These are phyloP conservation scores for Aspergillus baeticus DNA, from an alignment of 495 filamentous ascomycete species.

Conservation along the genomic window DNA sequence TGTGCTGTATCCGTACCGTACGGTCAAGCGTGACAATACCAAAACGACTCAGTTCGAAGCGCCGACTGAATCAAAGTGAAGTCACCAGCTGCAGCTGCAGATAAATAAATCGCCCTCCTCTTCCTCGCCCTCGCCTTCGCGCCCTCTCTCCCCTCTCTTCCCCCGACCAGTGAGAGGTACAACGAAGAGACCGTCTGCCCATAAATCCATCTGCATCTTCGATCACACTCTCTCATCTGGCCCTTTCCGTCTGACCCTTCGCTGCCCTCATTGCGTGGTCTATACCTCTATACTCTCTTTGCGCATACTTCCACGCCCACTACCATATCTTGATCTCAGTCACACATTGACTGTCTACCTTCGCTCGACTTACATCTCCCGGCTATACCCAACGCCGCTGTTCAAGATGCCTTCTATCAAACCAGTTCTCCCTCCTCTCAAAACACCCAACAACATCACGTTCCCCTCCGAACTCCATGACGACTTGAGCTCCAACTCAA, in stretches of 20 bases:
- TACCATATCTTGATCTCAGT: neutral
- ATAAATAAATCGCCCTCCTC: conserved; percentile 15
- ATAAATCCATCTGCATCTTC: conserved; percentile 3
- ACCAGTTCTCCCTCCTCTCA: conserved; percentile 66
- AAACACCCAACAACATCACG: conserved; percentile 73
- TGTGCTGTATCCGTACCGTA: conserved; percentile 4
- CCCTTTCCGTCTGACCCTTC: conserved; percentile 2
- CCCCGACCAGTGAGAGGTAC: conserved; percentile 11
- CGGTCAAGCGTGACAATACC: conserved; percentile 2
- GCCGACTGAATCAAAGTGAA: conserved; percentile 1
- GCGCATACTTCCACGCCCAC: conserved; percentile 15
- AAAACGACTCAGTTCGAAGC: conserved; percentile 1
- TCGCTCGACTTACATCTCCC: neutral
- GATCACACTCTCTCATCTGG: conserved; percentile 2
- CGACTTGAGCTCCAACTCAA: conserved; percentile 21
- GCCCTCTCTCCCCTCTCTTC: conserved; percentile 12
- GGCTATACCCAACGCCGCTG: neutral
- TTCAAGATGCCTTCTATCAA: conserved; percentile 54
- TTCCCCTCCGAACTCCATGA: conserved; percentile 74
- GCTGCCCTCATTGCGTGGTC: neutral
- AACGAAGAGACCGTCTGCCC: neutral
- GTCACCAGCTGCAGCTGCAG: conserved; percentile 2
- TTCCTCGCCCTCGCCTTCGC: conserved; percentile 8
- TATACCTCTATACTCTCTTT: conserved; percentile 10
- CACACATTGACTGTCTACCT: neutral